Evolutionary conservation across 768 basidiomycete species (phyloP).

Genomic region (Collybia nuda): DNA sequence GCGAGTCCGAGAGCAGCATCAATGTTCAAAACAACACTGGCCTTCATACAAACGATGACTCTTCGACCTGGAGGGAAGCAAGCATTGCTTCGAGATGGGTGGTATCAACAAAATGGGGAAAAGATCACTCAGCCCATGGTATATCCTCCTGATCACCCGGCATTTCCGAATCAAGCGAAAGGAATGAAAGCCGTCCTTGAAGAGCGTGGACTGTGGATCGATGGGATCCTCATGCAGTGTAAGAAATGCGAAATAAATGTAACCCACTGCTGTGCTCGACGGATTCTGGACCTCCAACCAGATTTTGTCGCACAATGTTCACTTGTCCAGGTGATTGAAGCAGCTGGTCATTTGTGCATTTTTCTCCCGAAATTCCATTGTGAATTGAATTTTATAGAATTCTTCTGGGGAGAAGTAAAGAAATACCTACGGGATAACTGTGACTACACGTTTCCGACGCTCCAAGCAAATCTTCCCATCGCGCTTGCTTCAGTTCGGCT

Average conservation of each 20-base stretch:
- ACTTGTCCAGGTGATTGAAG: not conserved
- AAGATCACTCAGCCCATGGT: conserved; percentile 2
- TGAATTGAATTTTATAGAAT: conserved; percentile 28
- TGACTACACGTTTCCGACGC: not conserved
- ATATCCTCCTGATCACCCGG: not conserved
- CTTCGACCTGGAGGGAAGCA: not conserved
- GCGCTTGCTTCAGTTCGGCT: not conserved
- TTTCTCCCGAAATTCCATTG: conserved; percentile 12
- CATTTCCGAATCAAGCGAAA: not conserved
- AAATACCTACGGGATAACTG: not conserved
- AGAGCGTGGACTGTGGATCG: not conserved
- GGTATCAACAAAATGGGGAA: not conserved
- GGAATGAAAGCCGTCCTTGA: not conserved
- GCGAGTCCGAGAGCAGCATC: too few relatives aligned
- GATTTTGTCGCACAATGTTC: not conserved
- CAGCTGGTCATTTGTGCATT: too few relatives aligned
- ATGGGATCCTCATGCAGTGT: not conserved
- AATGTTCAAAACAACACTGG: too few relatives aligned
- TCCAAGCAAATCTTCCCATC: not conserved
- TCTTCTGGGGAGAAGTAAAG: not conserved
- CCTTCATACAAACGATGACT: too few relatives aligned
- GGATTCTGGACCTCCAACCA: not conserved
- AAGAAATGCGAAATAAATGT: not conserved
- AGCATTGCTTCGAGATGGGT: conserved; percentile 4
- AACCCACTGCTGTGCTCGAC: not conserved